Base-by-base conservation (phyloP, 2,329 filamentous ascomycete species). In the Xylariaceae sp. region DNA sequence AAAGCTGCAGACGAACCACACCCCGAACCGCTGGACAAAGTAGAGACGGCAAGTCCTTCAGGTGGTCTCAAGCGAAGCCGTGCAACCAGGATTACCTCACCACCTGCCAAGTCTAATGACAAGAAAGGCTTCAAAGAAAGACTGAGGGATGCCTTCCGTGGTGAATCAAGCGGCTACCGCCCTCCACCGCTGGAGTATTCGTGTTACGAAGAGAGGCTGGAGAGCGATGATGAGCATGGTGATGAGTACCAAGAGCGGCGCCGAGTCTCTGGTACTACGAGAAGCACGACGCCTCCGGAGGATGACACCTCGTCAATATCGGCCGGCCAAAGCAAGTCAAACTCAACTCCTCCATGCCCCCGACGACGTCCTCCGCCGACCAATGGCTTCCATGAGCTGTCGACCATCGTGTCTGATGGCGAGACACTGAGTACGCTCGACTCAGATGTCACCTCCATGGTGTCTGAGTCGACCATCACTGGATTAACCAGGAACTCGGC, bases 81-180 rank as follows among this genome's bases (percentile, higher is more conserved):
- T 27, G 75, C 77, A 15, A 77, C 69, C 19, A 67, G 73, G 43
- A 63, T 51, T 37, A 49, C 61, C 2, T 59, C 70, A 1, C 67
- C 72, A 5, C 67, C 73, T 1, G 33, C 64, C 5, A 78, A 71
- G 47, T 42, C 62, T 0, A 55, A 49, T 2, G 49, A 49, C 10
- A 77, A 70, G 48, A 64, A 63, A 22, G 70, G 69, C 1, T 63
- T 80, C 34, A 66, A 76, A 15, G 76, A 77, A 25, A 67, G 68
- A 29, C 56, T 81, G 7, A 72, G 71, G 34, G 75, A 77, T 39
- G 77, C 75, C 3, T 80, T 81, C 46, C 68, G 68, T 24, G 77
- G 77, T 19, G 75, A 80, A 50, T 80, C 76, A 2, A 64, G 56
- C 3, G 62, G 62, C 8, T 61, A 68, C 37, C 58, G 59, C 14